Conservation (phyloP, 352 stramenopile genomes). For the Phytophthora cajani region DNA sequence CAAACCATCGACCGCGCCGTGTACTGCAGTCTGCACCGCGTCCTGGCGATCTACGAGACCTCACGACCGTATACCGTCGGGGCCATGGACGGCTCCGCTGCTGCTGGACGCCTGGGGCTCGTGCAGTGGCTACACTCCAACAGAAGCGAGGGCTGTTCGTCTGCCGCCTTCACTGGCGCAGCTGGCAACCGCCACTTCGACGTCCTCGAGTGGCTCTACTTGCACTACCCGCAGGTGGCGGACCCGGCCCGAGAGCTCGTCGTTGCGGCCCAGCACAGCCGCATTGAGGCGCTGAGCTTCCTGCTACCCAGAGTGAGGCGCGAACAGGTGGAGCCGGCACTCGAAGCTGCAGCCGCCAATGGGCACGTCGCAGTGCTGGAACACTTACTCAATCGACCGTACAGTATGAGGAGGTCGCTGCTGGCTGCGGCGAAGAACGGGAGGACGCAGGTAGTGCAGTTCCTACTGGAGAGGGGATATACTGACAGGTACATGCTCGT, state of each 20-base stretch:
- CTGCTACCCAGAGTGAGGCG: not conserved
- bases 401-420: conserved; percentile 5
- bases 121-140: conserved; percentile 4
- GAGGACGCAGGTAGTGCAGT: conserved; percentile 14
- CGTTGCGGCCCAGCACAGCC: conserved; percentile 1
- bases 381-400: not conserved
- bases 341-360: conserved; percentile 13
- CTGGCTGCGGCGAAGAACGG: conserved; percentile 6
- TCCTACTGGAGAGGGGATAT: conserved; percentile 10
- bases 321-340: conserved; percentile 9
- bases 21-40: not conserved
- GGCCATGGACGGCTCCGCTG: conserved; percentile 11
- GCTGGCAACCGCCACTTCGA: not conserved
- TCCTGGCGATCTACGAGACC: not conserved
- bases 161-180: not conserved
- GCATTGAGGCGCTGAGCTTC: conserved; percentile 79
- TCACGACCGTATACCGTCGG: not conserved
- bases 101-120: not conserved
- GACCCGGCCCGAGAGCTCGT: conserved; percentile 9
- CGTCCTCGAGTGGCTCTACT: conserved; percentile 6
- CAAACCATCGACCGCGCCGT: conserved; percentile 10
- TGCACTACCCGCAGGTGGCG: conserved; percentile 4
- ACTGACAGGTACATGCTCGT: not conserved
- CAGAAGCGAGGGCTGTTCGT: conserved; percentile 9
- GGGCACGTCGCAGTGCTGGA: conserved; percentile 12